These are phyloP conservation scores for Yarrowia alimentaria DNA, from an alignment of 805 yeast genomes.

Conservation along the genomic window DNA sequence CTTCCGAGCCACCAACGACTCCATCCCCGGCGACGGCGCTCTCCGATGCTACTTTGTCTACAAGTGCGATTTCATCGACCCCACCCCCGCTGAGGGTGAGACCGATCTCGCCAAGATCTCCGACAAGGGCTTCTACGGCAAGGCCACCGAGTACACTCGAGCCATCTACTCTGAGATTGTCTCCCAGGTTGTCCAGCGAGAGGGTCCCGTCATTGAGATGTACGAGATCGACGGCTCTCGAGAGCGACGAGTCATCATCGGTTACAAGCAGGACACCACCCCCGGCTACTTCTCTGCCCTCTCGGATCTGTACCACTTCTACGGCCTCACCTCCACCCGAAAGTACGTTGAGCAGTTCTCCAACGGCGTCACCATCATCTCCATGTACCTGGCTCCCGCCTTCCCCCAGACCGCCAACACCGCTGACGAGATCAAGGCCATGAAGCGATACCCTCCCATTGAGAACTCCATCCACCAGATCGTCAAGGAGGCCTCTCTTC, in stretches of 20 bases:
- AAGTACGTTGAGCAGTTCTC: constrained; percentile 93
- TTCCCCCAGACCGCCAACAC: constrained; percentile 45
- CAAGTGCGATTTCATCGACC: constrained; percentile 55
- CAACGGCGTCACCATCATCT: constrained; percentile 81
- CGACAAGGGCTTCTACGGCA: constrained; percentile 72
- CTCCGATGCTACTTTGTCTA: constrained; percentile 80
- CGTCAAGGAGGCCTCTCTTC: constrained; percentile 87
- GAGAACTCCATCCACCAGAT: constrained; percentile 84
- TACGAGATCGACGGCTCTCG: constrained; percentile 73
- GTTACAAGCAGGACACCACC: constrained; percentile 79
- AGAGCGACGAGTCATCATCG: constrained; percentile 86
- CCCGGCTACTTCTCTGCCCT: constrained; percentile 86
- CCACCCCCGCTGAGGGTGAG: constrained; percentile 40
- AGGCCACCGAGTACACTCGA: constrained; percentile 79
- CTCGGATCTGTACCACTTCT: constrained; percentile 81
- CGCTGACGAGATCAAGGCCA: constrained; percentile 36
- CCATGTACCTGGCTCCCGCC: constrained; percentile 75
- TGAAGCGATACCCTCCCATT: constrained; percentile 46
- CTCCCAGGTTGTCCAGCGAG: constrained; percentile 62
- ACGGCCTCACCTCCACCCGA: constrained; percentile 77
- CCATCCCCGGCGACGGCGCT: constrained; percentile 44
- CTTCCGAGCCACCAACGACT: constrained; percentile 52
- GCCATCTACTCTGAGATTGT: constrained; percentile 70
- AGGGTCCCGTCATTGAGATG: constrained; percentile 92
- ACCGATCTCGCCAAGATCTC: constrained; percentile 66